Evolutionary conservation across 257 asterid genomes (phyloP).

Genomic region (Scutellaria galericulata): DNA sequence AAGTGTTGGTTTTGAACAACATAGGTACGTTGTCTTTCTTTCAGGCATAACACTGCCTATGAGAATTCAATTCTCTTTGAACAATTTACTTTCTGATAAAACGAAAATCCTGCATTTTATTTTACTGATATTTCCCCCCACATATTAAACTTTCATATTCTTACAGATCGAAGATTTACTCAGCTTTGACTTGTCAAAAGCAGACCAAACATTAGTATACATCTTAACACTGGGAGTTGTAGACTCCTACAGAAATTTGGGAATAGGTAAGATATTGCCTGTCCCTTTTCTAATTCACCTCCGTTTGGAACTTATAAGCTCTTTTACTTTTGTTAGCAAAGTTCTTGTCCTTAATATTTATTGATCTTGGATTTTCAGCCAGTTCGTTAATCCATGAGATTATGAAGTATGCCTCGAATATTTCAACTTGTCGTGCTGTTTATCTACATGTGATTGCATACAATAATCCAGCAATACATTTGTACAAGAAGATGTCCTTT

Average conservation of each 20-base stretch:
- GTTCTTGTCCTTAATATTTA: constrained; percentile 34
- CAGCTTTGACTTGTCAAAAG: constrained; percentile 65
- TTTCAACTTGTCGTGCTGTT: constrained; percentile 80
- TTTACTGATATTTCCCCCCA: not conserved
- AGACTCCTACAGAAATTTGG: constrained; percentile 83
- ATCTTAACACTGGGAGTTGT: constrained; percentile 92
- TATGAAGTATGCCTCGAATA: constrained; percentile 70
- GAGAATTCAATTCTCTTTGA: constrained; percentile 17
- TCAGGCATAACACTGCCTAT: not conserved
- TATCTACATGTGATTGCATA: constrained; percentile 96
- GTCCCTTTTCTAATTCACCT: constrained; percentile 18
- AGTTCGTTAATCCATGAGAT: constrained; percentile 80
- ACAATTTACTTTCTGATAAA: not conserved
- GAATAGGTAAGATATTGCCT: constrained; percentile 66
- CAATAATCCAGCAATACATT: constrained; percentile 85
- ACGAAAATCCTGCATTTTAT: not conserved
- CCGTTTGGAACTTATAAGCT: not conserved
- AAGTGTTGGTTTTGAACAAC: constrained; percentile 19
- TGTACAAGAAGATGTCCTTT: constrained; percentile 89
- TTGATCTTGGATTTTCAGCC: constrained; percentile 64
- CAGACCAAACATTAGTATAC: constrained; percentile 78
- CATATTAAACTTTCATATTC: constrained; percentile 26
- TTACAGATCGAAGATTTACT: constrained; percentile 81
- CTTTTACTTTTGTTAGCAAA: constrained; percentile 14
- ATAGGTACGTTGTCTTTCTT: not conserved